These are phyloP conservation scores for Barnettozyma californica DNA, from an alignment of 805 yeast genomes.

Conservation along the genomic window DNA sequence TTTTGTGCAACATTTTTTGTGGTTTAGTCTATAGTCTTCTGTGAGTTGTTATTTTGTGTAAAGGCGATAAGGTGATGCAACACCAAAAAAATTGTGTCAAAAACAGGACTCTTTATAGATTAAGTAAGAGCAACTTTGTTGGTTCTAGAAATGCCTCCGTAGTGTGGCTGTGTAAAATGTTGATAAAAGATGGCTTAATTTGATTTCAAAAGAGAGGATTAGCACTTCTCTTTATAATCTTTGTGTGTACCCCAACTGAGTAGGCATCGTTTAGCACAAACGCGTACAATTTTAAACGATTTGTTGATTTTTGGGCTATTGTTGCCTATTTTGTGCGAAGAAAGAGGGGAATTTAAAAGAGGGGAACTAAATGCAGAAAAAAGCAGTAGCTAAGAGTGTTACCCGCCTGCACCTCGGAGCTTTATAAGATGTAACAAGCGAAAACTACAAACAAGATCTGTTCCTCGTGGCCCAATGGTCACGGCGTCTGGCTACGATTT, in stretches of 20 bases:
- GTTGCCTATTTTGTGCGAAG: background rate
- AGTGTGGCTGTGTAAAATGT: background rate
- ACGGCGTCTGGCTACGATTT: constrained; percentile 69
- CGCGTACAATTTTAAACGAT: constrained; percentile 1
- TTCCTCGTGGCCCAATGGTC: constrained; percentile 76
- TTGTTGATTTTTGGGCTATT: constrained; percentile 7
- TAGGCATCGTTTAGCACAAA: constrained; percentile 1
- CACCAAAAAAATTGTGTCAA: background rate
- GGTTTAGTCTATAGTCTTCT: background rate
- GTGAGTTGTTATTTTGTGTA: background rate
- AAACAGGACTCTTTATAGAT: background rate
- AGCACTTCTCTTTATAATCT: background rate
- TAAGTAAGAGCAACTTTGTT: background rate
- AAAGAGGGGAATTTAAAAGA: background rate
- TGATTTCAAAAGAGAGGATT: background rate
- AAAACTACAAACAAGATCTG: constrained; percentile 24
- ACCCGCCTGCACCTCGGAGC: background rate
- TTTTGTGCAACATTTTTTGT: constrained; percentile 17
- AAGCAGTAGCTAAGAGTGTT: background rate
- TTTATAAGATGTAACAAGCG: background rate
- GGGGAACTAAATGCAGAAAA: background rate
- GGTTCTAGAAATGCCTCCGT: background rate
- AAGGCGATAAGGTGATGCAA: background rate
- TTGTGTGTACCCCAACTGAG: background rate
- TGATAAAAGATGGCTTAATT: background rate